phyloP scores from a whole-genome alignment of 768 basidiomycete genomes.

The Suillus decipiens region DNA sequence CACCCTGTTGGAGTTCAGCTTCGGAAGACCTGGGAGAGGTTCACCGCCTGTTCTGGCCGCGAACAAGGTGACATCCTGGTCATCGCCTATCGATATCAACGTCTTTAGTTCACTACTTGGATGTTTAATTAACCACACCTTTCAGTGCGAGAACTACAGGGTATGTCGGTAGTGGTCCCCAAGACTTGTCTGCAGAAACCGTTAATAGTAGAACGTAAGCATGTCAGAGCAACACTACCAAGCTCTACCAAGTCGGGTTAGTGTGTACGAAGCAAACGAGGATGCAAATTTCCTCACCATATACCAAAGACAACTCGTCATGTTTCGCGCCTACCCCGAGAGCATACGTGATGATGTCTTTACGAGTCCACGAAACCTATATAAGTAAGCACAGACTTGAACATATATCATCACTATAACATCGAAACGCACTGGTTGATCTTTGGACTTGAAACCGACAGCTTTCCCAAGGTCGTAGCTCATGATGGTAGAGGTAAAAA shows the following conservation, averaged over 20 bases:
- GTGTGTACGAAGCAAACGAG: neutral
- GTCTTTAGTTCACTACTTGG: neutral
- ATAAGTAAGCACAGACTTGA: neutral
- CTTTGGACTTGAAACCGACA: slow-evolving; percentile 55
- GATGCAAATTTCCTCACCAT: slow-evolving; percentile 48
- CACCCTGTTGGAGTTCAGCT: slow-evolving; percentile 66
- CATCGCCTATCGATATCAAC: slow-evolving; percentile 41
- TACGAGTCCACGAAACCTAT: slow-evolving; percentile 83
- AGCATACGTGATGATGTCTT: slow-evolving; percentile 80
- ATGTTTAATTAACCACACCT: slow-evolving; percentile 35
- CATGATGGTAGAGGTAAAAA: slow-evolving; percentile 35
- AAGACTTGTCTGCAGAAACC: slow-evolving; percentile 53
- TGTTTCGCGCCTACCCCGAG: slow-evolving; percentile 81
- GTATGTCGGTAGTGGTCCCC: slow-evolving; percentile 81
- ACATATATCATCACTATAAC: neutral
- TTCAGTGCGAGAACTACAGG: slow-evolving; percentile 80
- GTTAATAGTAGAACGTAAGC: neutral
- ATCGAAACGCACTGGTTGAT: slow-evolving; percentile 50
- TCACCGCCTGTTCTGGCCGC: slow-evolving; percentile 41
- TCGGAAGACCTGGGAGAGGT: slow-evolving; percentile 66
- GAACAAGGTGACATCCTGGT: slow-evolving; percentile 72
- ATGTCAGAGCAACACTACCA: slow-evolving; percentile 33
- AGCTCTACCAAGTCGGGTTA: slow-evolving; percentile 43
- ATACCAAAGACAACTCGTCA: slow-evolving; percentile 68
- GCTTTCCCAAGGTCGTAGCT: slow-evolving; percentile 63